A percentile compares a stretch with the other conserved stretches of the same genome.
phyloP scores from a whole-genome alignment of 148 eudicot genomes.

The Silene conica region DNA sequence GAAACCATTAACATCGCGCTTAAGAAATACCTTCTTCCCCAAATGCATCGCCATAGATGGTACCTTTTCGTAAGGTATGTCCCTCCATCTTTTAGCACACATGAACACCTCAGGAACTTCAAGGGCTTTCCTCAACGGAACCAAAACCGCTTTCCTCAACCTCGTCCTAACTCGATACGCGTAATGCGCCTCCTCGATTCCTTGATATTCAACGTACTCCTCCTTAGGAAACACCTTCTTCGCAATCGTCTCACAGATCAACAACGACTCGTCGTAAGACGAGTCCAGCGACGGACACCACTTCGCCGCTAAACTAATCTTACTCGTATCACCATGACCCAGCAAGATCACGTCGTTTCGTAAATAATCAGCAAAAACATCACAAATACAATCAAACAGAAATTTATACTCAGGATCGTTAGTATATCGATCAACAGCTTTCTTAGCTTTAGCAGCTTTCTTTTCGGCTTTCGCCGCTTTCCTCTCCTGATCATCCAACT shows the following conservation, averaged over 20 bases:
- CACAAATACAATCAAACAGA: conserved; percentile 19
- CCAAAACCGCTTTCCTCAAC: conserved; percentile 47
- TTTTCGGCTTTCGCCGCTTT: not conserved
- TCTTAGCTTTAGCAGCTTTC: conserved; percentile 14
- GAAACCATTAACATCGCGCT: conserved; percentile 11
- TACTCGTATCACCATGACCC: not conserved
- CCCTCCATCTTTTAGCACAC: conserved; percentile 42
- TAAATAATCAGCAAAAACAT: conserved; percentile 2
- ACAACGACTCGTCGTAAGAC: conserved; percentile 12
- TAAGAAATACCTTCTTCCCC: conserved; percentile 24
- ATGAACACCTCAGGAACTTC: conserved; percentile 48
- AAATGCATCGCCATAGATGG: conserved; percentile 43
- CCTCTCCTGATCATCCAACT: not conserved
- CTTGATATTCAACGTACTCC: conserved; percentile 25
- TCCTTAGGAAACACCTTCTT: conserved; percentile 38
- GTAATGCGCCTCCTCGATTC: conserved; percentile 16
- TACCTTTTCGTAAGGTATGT: conserved; percentile 31
- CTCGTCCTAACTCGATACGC: conserved; percentile 34
- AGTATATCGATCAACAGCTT: conserved; percentile 14
- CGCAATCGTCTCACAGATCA: conserved; percentile 21
- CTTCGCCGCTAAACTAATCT: conserved; percentile 21
- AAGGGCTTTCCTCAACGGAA: conserved; percentile 35
- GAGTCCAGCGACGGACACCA: conserved; percentile 25
- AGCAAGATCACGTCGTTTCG: not conserved
- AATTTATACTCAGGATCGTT: conserved; percentile 17